Evolutionary conservation across 2,329 filamentous ascomycete genomes (phyloP).

Genomic region (Akanthomyces muscarius): DNA sequence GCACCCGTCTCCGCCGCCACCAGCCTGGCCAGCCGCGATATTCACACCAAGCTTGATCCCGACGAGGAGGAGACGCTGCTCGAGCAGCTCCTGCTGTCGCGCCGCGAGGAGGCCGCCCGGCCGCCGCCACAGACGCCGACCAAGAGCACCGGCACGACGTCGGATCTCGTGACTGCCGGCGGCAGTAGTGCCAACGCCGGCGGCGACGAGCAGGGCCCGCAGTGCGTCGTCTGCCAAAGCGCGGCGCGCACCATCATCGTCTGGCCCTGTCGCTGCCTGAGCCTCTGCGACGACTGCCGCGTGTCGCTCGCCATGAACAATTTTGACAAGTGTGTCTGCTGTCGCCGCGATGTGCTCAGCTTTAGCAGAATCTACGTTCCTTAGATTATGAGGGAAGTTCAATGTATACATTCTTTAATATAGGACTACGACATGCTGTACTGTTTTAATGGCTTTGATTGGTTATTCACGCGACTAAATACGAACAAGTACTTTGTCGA

Average conservation of each 20-base stretch:
- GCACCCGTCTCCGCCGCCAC: not conserved
- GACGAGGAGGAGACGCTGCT: conserved; percentile 59
- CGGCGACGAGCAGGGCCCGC: conserved; percentile 42
- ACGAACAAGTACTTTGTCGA: not conserved
- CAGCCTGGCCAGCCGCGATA: conserved; percentile 20
- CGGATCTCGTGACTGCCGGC: conserved; percentile 42
- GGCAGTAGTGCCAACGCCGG: conserved; percentile 29
- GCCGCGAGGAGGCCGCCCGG: conserved; percentile 32
- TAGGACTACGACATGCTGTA: not conserved
- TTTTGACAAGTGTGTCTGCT: conserved; percentile 94
- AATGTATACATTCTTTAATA: not conserved
- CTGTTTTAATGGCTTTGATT: not conserved
- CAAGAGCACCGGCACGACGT: not conserved
- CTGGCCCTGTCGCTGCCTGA: conserved; percentile 94
- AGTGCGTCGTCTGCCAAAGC: conserved; percentile 90
- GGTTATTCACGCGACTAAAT: not conserved
- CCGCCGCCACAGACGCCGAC: conserved; percentile 10
- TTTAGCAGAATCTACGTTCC: conserved; percentile 93
- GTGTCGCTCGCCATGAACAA: conserved; percentile 95
- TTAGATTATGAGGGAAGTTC: conserved; percentile 27
- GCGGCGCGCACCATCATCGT: conserved; percentile 84
- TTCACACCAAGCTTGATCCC: conserved; percentile 40
- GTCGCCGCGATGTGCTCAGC: conserved; percentile 79
- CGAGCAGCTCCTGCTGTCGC: conserved; percentile 56
- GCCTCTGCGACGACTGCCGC: conserved; percentile 90